Base-by-base conservation (phyloP, 2,329 filamentous ascomycete genomes). In the Xylaria hypoxylon region DNA sequence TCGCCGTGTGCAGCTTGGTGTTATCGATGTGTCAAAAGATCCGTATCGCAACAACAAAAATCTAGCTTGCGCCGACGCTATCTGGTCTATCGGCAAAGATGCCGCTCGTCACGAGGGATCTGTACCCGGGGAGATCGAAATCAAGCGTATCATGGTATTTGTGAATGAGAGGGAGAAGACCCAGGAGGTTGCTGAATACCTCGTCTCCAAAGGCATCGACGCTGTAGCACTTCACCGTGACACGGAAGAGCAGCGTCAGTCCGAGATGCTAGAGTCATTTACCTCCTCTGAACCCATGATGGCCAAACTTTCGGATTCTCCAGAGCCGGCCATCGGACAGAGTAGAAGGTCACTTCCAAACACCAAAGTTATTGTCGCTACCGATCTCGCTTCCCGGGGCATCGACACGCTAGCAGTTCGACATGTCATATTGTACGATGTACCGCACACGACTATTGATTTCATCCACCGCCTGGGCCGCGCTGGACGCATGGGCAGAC, bases 391-490 rank as follows among this genome's bases (percentile, higher is more conserved):
- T 4, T 97, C 94, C 5, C 84, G 96, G 72, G 96, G 96, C 69
- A 97, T 99, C 73, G 96, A 99, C 79, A 99, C 96, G 0, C 81
- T 97, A 33, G 91, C 93, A 19, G 95, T 98, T 19, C 87, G 92
- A 64, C 93, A 97, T 72, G 96, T 99, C 59, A 90, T 99, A 61
- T 82, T 99, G 28, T 98, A 97, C 79, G 94, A 99, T 77, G 95
- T 99, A n/a, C 96, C 96, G 4, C 95, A 98, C 77, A 97, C 93
- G 0, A 97, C 94, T 0, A 96, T 99, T 67, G 96, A 99, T 79
- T 99, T 99, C 75, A 97, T 99, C 75, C 96, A 99, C 79, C 91
- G 96, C 17, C 87, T 98, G 4, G 96, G 96, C 17, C 87, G 96
- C 64, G 93, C 96, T 1, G 96, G 96, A 0, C 88, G 96, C 38